phyloP scores from a whole-genome alignment of 495 filamentous ascomycete species.

The Aspergillus bridgeri region DNA sequence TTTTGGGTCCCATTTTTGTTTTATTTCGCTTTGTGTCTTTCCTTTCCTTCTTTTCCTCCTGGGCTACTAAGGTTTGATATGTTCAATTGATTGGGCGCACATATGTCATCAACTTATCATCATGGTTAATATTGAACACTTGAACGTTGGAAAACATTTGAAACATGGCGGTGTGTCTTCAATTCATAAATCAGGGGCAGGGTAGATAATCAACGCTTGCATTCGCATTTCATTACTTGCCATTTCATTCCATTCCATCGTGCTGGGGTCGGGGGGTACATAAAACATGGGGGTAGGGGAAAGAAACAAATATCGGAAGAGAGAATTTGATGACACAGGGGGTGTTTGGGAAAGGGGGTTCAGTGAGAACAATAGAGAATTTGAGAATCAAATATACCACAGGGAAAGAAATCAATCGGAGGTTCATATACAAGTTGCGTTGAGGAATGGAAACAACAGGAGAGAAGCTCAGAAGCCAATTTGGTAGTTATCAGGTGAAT shows the following conservation, averaged over 20 bases:
- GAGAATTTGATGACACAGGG: background rate
- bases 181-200: background rate
- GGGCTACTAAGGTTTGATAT: background rate
- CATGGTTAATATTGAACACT: background rate
- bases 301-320: background rate
- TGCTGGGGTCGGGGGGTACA: background rate
- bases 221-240: background rate
- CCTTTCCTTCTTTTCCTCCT: background rate
- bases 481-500: conserved; percentile 32
- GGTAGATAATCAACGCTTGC: background rate
- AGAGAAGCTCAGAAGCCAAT: background rate
- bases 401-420: background rate
- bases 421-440: background rate
- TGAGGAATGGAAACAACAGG: background rate
- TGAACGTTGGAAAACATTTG: background rate
- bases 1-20: no score
- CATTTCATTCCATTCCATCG: background rate
- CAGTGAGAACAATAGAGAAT: background rate
- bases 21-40: no score
- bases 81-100: background rate
- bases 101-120: background rate
- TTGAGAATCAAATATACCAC: background rate
- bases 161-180: background rate
- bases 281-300: background rate
- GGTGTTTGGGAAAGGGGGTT: background rate